Conservation (phyloP, 495 filamentous ascomycete species). For the Podospora pseudocomata region DNA sequence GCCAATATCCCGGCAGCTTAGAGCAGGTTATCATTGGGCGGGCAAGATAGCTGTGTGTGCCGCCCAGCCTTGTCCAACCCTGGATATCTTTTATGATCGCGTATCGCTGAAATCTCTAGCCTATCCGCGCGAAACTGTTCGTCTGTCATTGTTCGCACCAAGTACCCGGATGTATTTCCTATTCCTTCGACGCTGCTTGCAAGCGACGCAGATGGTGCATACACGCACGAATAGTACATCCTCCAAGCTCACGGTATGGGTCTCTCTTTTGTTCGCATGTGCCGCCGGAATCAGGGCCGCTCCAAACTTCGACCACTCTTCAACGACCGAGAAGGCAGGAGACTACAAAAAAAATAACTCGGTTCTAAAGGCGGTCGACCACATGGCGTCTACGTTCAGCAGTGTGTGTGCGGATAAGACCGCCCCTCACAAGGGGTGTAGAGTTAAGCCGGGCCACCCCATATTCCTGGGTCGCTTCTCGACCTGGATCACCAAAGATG, state of each 20-base stretch:
- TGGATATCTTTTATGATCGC: neutral
- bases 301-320: neutral
- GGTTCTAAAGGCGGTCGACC: neutral
- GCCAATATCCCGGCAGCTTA: neutral
- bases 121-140: neutral
- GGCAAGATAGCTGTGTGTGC: conserved; percentile 1
- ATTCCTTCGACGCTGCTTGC: neutral
- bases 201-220: neutral
- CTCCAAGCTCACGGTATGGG: neutral
- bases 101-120: conserved; percentile 3
- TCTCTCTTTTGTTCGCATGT: neutral
- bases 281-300: neutral
- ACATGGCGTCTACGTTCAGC: neutral
- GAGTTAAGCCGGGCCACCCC: conserved; percentile 6
- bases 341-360: neutral
- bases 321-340: neutral
- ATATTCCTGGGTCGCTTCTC: conserved; percentile 14
- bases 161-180: conserved; percentile 4
- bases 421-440: conserved; percentile 1
- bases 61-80: conserved; percentile 1
- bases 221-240: neutral
- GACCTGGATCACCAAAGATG: conserved; percentile 24
- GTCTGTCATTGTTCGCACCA: neutral
- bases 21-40: conserved; percentile 4
- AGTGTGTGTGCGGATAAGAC: neutral